Conservation (phyloP, 495 filamentous ascomycete genomes). For the Aspergillus cavernicola region DNA sequence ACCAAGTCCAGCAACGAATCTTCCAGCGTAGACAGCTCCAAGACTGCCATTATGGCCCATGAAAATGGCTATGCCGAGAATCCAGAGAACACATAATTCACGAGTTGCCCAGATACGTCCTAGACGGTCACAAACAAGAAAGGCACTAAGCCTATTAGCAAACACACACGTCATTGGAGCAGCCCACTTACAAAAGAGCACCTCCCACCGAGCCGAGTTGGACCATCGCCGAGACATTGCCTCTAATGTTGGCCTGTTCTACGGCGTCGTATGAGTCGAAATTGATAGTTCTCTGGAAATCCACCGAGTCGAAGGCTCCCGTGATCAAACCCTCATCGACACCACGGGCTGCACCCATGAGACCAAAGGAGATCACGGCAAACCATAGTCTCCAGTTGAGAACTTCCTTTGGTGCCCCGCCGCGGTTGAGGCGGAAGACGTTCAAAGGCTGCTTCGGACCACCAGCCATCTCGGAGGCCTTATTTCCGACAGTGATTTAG, state of each 20-base stretch:
- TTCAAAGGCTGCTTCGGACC: conserved; percentile 64
- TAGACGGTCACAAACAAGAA: conserved; percentile 63
- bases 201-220: conserved; percentile 66
- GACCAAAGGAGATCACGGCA: conserved; percentile 62
- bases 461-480: conserved; percentile 37
- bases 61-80: conserved; percentile 64
- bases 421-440: conserved; percentile 55
- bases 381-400: conserved; percentile 67
- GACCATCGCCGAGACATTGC: conserved; percentile 69
- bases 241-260: conserved; percentile 58
- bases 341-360: conserved; percentile 62
- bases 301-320: conserved; percentile 58
- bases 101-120: conserved; percentile 68
- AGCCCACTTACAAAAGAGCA: conserved; percentile 50
- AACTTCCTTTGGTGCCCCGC: conserved; percentile 50
- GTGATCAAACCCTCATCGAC: conserved; percentile 72
- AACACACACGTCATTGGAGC: background rate
- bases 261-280: conserved; percentile 52
- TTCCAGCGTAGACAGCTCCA: conserved; percentile 61
- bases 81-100: conserved; percentile 62
- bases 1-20: conserved; percentile 66
- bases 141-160: conserved; percentile 39
- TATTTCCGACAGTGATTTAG: background rate
- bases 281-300: conserved; percentile 57
- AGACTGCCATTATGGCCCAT: conserved; percentile 59